phyloP scores from a whole-genome alignment of 1,284 basidiomycete genomes.

The Sanghuangporus weigelae region DNA sequence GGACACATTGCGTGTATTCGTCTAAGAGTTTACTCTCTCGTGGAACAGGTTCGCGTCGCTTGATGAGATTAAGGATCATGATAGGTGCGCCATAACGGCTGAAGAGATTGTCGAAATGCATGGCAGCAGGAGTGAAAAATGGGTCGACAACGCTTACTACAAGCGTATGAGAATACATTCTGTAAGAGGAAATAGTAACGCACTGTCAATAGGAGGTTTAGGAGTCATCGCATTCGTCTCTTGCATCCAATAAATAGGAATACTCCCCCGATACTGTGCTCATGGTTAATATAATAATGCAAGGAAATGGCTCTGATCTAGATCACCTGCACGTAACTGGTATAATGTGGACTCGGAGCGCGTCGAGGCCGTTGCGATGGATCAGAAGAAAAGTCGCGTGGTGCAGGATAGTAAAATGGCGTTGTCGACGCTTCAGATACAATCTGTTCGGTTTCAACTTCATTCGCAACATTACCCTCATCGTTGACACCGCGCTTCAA shows the following conservation, averaged over 20 bases:
- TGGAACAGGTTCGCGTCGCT: slow-evolving; percentile 74
- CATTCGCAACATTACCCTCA: slow-evolving; percentile 97
- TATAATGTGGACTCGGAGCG: slow-evolving; percentile 79
- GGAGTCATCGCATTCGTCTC: slow-evolving; percentile 88
- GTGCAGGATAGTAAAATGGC: slow-evolving; percentile 72
- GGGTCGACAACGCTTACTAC: slow-evolving; percentile 93
- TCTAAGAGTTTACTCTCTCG: slow-evolving; percentile 91
- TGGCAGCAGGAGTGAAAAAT: slow-evolving; percentile 89
- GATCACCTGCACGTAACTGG: slow-evolving; percentile 84
- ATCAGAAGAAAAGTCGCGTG: slow-evolving; percentile 28
- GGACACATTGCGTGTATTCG: slow-evolving; percentile 90
- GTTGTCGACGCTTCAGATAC: slow-evolving; percentile 93
- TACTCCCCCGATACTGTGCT: slow-evolving; percentile 84
- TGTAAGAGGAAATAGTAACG: slow-evolving; percentile 27
- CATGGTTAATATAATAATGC: not conserved
- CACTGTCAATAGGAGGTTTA: slow-evolving; percentile 93
- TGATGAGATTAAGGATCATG: slow-evolving; percentile 95
- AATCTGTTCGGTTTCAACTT: slow-evolving; percentile 99
- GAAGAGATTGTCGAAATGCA: slow-evolving; percentile 93
- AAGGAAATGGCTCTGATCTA: not conserved
- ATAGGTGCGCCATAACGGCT: slow-evolving; percentile 87
- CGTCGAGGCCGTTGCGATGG: slow-evolving; percentile 28
- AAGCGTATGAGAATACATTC: not conserved
- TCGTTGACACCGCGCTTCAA: slow-evolving; percentile 94
- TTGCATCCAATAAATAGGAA: slow-evolving; percentile 96